These are phyloP conservation scores for Isoetes taiwanensis DNA, from an alignment of 75 land plant genomes.

Conservation along the genomic window DNA sequence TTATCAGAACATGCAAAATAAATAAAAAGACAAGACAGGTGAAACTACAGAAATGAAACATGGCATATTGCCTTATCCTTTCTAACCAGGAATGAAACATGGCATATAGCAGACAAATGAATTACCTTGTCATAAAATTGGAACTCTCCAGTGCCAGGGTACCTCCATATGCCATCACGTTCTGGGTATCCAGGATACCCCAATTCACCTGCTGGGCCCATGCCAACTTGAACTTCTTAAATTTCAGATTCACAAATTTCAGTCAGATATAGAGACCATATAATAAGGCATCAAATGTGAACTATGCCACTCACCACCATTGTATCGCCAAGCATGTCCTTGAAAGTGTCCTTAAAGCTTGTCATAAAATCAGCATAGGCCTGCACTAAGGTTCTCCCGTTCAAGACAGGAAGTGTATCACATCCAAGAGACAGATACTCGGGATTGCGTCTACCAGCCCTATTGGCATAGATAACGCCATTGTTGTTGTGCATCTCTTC, in stretches of 20 bases:
- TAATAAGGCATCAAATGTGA: too few species aligned
- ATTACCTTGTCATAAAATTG: slow-evolving; percentile 30
- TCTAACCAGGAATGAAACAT: too few species aligned
- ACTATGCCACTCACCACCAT: neutral
- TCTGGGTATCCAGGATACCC: slow-evolving; percentile 35
- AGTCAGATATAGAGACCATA: too few species aligned
- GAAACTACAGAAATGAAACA: too few species aligned
- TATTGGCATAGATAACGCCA: neutral
- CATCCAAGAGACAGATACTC: slow-evolving; percentile 4
- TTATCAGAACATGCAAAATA: too few species aligned
- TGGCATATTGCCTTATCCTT: too few species aligned
- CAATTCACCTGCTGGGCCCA: slow-evolving; percentile 38
- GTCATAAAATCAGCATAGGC: slow-evolving; percentile 4
- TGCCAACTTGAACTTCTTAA: slow-evolving; percentile 35
- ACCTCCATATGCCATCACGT: slow-evolving; percentile 27
- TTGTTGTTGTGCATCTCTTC: neutral
- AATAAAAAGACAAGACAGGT: too few species aligned
- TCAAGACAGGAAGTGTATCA: neutral
- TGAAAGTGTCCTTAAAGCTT: neutral
- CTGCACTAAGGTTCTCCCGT: neutral
- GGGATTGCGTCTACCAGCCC: neutral
- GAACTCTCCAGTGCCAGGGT: slow-evolving; percentile 34
- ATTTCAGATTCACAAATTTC: neutral
- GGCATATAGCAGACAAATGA: neutral
- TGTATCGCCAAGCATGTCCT: neutral